Evolutionary conservation across 352 stramenopile species (phyloP).

Genomic region (Globisporangium radiosum): DNA sequence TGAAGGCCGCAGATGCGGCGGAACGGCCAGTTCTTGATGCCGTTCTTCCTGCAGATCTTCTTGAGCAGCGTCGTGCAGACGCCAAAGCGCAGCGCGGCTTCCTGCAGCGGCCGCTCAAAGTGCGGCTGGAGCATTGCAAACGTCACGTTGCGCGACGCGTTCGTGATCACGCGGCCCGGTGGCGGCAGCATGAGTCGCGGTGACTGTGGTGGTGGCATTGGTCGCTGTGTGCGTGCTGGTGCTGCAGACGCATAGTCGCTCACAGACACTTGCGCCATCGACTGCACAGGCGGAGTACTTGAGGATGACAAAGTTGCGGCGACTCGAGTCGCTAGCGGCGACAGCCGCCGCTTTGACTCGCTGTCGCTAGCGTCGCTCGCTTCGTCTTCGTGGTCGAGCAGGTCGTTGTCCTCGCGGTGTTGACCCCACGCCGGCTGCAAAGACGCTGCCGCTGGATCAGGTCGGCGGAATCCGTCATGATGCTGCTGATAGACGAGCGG

Average conservation of each 20-base stretch:
- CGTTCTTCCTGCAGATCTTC: slow-evolving; percentile 59
- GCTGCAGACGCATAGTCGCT: background rate
- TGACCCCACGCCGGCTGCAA: background rate
- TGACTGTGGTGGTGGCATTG: background rate
- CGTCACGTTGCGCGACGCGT: slow-evolving; percentile 42
- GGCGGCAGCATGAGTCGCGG: background rate
- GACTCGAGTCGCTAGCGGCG: background rate
- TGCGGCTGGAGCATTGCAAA: slow-evolving; percentile 50
- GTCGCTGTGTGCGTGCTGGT: background rate
- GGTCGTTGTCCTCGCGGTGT: background rate
- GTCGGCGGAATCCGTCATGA: background rate
- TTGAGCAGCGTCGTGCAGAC: slow-evolving; percentile 65
- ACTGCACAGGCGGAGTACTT: background rate
- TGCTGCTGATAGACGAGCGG: background rate
- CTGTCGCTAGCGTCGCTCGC: background rate
- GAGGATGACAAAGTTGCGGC: background rate
- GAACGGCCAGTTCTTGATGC: slow-evolving; percentile 57
- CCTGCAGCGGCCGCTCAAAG: slow-evolving; percentile 49
- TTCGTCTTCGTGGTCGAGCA: slow-evolving; percentile 6
- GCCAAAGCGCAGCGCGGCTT: slow-evolving; percentile 43
- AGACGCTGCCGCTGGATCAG: background rate
- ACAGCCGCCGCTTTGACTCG: background rate
- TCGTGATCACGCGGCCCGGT: slow-evolving; percentile 25
- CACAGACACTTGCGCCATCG: slow-evolving; percentile 1
- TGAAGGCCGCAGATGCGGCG: slow-evolving; percentile 47